Base-by-base conservation (phyloP, 371 early-diverging fungal genomes). In the Dichotomocladium elegans region DNA sequence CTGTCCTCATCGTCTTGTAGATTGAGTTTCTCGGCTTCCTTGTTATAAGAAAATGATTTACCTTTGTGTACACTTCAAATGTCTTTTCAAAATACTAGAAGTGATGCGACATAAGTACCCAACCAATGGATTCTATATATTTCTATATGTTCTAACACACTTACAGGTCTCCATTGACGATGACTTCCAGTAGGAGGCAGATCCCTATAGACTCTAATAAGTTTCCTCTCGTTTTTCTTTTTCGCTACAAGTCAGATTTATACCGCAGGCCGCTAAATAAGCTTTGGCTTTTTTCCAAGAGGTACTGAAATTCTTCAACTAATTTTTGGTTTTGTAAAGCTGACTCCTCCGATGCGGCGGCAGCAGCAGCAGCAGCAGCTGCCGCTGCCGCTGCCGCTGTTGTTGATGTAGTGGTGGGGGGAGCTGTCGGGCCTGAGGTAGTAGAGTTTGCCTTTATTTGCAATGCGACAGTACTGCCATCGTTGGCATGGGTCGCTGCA, bases 281-380 rank as follows among this genome's bases (percentile, higher is more conserved):
- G 63, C 93, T 94, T 69, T 98, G 96, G 55, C 92, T 92, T 67
- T 96, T 98, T 58, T 98, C 96, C 24, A 95, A 66, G n/a, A 96
- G 69, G 57, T 93, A 95, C 50, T 92, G 92, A 57, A 95, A 98
- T 66, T 96, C 95, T 51, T 89, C 89, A 0, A 89, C 88, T 6
- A 77, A 43, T 29, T 83, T 80, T 30, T 70, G 72, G 41, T 70
- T 70, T 11, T 60, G 57, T 15, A 76, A 57, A 12, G 68, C 51
- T n/a, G 63, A 63, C 34, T 71, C 70, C 24, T 71, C 70, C 0
- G 62, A 31, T 2, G 52, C 58, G 3, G 52, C 54, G 37, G 37
- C 37, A 17, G 37, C 21, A 21, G 37, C n/a, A 17, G 21, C 37
- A 15, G 58, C 41, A 25, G 64, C 34, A 10, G 41, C 30, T 11